Conservation (phyloP, 495 filamentous ascomycete species). For the Daldinia grandis region DNA sequence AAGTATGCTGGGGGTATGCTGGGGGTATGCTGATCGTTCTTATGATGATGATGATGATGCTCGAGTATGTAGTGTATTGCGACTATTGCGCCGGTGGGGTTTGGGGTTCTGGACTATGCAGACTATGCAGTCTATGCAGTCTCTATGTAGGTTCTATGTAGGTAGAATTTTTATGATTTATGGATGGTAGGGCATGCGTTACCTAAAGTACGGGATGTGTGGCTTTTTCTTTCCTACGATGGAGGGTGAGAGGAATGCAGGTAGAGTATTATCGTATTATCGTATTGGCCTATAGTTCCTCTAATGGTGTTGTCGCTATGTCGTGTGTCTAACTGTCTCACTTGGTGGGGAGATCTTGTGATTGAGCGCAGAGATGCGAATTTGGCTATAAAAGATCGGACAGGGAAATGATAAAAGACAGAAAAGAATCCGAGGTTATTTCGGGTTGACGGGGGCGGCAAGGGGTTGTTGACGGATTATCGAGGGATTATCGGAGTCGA, state of each 20-base stretch:
- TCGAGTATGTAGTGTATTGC: neutral
- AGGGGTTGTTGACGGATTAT: too few relatives aligned
- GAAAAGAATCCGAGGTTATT: neutral
- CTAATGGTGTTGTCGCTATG: conserved; percentile 33
- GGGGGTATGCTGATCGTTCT: conserved; percentile 27
- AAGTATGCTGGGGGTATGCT: neutral
- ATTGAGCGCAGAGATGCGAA: conserved; percentile 1
- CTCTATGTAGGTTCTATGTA: neutral
- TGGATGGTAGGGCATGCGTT: conserved; percentile 18
- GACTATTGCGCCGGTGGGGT: conserved; percentile 4
- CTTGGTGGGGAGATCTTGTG: conserved; percentile 39
- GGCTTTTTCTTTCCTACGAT: neutral
- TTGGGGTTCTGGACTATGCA: neutral
- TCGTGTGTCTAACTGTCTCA: conserved; percentile 42
- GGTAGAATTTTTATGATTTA: conserved; percentile 6
- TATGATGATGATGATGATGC: conserved; percentile 19
- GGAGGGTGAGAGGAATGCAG: conserved; percentile 2
- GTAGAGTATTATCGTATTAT: conserved; percentile 1
- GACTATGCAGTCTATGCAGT: neutral
- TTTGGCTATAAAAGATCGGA: neutral
- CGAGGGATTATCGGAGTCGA: too few relatives aligned
- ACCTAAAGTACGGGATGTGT: neutral
- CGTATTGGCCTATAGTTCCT: conserved; percentile 7
- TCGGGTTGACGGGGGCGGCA: neutral
- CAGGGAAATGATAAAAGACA: neutral